Evolutionary conservation across 2,329 filamentous ascomycete genomes (phyloP).

Genomic region (Gnomoniopsis sp.): DNA sequence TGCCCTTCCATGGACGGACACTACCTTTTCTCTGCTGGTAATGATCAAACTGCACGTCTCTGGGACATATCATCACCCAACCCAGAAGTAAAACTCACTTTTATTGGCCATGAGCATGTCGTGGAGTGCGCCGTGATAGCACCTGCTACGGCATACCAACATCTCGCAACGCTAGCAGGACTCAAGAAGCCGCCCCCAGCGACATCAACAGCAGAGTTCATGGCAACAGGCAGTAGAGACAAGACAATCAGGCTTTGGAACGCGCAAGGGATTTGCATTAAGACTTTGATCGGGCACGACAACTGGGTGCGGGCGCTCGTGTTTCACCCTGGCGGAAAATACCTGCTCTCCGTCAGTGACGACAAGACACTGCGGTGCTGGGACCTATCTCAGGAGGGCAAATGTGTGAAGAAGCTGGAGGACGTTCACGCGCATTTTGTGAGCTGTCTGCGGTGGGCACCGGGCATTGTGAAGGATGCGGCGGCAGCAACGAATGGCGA

Average conservation of each 20-base stretch:
- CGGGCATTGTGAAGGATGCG: conserved; percentile 63
- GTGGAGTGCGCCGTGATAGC: conserved; percentile 86
- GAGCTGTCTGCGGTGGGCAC: conserved; percentile 84
- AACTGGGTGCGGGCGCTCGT: conserved; percentile 88
- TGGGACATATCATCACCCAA: conserved; percentile 76
- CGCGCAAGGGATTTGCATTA: conserved; percentile 76
- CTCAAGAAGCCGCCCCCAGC: conserved; percentile 76
- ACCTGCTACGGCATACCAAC: conserved; percentile 71
- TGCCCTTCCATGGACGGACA: conserved; percentile 77
- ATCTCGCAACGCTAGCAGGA: conserved; percentile 74
- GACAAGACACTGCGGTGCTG: conserved; percentile 93
- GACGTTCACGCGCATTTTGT: conserved; percentile 83
- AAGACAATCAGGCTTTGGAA: conserved; percentile 93
- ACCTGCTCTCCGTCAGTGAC: conserved; percentile 79
- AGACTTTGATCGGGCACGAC: conserved; percentile 82
- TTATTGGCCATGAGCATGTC: conserved; percentile 82
- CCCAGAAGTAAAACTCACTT: conserved; percentile 71
- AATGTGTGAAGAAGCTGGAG: conserved; percentile 77
- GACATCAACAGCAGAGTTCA: conserved; percentile 76
- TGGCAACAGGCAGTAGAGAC: conserved; percentile 85
- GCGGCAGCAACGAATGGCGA: conserved; percentile 35
- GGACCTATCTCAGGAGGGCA: conserved; percentile 87
- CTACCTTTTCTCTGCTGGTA: conserved; percentile 77
- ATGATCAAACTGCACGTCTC: conserved; percentile 76
- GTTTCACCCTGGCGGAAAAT: conserved; percentile 91